Percentiles rank a stretch among this genome's conserved stretches.
These are phyloP conservation scores for Pholiota conissans DNA, from an alignment of 768 basidiomycete genomes.

Conservation along the genomic window DNA sequence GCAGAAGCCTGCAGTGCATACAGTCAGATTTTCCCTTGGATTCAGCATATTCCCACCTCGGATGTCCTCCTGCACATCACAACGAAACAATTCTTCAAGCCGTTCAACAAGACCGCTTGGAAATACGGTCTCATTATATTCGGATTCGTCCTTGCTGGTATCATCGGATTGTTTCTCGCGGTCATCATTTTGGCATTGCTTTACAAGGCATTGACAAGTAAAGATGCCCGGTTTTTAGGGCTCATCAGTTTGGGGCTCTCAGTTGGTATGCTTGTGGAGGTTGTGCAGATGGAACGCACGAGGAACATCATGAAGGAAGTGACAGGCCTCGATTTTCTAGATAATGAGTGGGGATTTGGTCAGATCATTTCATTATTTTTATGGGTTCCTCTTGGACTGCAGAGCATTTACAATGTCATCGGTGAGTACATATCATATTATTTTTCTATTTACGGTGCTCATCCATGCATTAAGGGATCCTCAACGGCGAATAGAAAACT, in stretches of 20 bases:
- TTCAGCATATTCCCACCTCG: neutral
- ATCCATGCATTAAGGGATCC: too few relatives aligned
- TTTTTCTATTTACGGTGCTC: too few relatives aligned
- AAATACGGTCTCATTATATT: neutral
- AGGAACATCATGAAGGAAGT: neutral
- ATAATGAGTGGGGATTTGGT: neutral
- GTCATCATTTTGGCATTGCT: too few relatives aligned
- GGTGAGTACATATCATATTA: too few relatives aligned
- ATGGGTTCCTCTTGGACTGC: neutral
- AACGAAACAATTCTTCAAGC: too few relatives aligned
- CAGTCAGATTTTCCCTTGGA: neutral
- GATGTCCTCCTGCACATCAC: too few relatives aligned
- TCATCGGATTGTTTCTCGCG: neutral
- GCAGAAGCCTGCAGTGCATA: neutral
- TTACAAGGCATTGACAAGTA: neutral
- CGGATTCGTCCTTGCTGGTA: neutral
- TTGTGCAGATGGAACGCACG: neutral
- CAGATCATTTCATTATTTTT: neutral
- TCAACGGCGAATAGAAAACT: too few relatives aligned
- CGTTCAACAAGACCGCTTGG: too few relatives aligned
- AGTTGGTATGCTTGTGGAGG: neutral
- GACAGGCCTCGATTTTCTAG: neutral
- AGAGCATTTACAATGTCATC: neutral
- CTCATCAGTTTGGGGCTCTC: neutral
- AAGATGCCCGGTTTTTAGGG: neutral